Percentiles rank a stretch among this genome's conserved stretches.
Evolutionary conservation across 1,284 basidiomycete genomes (phyloP).

Genomic region (Ustilago nuda): DNA sequence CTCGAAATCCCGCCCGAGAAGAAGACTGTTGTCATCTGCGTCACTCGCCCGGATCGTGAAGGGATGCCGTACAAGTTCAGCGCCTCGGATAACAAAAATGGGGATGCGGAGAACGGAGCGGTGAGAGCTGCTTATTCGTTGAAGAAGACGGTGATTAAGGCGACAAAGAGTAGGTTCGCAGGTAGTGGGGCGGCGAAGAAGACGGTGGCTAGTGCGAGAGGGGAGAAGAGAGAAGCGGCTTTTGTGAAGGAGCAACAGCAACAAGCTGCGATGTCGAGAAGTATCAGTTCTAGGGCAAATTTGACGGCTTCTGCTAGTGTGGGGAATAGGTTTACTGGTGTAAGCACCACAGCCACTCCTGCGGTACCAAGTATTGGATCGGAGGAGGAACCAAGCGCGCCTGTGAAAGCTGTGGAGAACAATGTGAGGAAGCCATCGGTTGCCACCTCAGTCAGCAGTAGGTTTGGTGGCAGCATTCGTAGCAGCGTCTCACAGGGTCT

Average conservation of each 20-base stretch:
- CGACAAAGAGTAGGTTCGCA: constrained; percentile 32
- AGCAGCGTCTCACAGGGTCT: constrained; percentile 42
- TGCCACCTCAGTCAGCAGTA: constrained; percentile 22
- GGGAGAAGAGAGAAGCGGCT: constrained; percentile 26
- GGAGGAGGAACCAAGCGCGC: not conserved
- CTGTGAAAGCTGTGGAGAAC: not conserved
- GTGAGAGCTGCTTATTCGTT: constrained; percentile 19
- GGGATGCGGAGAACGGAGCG: constrained; percentile 2
- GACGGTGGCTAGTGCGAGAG: constrained; percentile 10
- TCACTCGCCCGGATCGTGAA: constrained; percentile 40
- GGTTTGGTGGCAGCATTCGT: constrained; percentile 32
- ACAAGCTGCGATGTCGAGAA: constrained; percentile 33
- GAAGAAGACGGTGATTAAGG: constrained; percentile 49
- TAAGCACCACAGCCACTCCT: constrained; percentile 1
- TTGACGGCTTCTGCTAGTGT: constrained; percentile 14
- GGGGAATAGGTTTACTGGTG: constrained; percentile 39
- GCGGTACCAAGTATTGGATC: not conserved
- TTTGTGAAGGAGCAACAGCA: constrained; percentile 34
- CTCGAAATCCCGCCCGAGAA: constrained; percentile 42
- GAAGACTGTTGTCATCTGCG: constrained; percentile 33
- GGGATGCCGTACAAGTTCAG: constrained; percentile 44
- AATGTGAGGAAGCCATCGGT: constrained; percentile 19
- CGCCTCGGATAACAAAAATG: constrained; percentile 8
- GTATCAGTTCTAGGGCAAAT: constrained; percentile 26
- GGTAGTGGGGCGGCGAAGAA: constrained; percentile 29